phyloP scores from a whole-genome alignment of 140 eudicot genomes.

The Flaveria floridana region DNA sequence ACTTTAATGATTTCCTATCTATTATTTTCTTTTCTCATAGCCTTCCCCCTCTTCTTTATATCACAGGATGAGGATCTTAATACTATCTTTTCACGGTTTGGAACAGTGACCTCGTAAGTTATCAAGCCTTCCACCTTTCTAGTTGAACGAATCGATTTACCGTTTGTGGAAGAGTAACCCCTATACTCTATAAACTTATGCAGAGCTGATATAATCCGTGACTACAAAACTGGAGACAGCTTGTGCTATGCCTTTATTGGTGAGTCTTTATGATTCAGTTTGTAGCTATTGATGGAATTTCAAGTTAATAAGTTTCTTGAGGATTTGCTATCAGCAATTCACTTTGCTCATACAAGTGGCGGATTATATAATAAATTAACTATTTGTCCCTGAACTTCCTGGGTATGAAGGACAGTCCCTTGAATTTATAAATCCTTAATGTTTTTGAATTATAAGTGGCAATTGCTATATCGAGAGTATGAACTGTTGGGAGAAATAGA shows the following conservation, averaged over 20 bases:
- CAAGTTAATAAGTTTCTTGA: not conserved
- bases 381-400: not conserved
- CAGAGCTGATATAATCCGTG: slow-evolving; percentile 95
- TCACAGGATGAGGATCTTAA: slow-evolving; percentile 87
- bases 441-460: not conserved
- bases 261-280: slow-evolving; percentile 36
- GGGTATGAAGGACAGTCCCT: not conserved
- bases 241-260: slow-evolving; percentile 95
- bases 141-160: slow-evolving; percentile 1
- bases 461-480: not conserved
- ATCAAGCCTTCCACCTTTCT: not conserved
- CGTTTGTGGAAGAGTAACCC: slow-evolving; percentile 29
- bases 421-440: not conserved
- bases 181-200: slow-evolving; percentile 19
- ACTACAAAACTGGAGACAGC: slow-evolving; percentile 89
- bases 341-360: not conserved
- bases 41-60: slow-evolving; percentile 1
- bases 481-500: not conserved
- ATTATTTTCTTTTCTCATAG: not conserved
- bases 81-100: slow-evolving; percentile 90
- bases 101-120: slow-evolving; percentile 87
- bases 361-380: not conserved
- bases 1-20: slow-evolving; percentile 4
- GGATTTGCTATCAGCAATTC: not conserved
- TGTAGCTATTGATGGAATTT: not conserved